Evolutionary conservation across 2,329 filamentous ascomycete genomes (phyloP).

Genomic region (Aspergillus ustus): DNA sequence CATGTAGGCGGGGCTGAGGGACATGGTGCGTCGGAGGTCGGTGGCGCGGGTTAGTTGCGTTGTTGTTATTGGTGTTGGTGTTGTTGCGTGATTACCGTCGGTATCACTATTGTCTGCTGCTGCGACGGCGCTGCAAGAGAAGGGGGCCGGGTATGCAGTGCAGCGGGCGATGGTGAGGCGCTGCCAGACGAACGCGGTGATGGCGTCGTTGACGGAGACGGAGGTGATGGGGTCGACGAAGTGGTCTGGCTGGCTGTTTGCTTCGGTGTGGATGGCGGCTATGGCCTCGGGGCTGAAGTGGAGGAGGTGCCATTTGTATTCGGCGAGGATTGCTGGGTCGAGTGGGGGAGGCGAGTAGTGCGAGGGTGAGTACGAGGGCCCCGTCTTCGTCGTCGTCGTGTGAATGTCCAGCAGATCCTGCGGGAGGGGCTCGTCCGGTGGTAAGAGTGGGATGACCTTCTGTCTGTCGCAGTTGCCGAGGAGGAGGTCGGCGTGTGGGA

Average conservation of each 20-base stretch:
- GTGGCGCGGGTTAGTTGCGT: slow-evolving; percentile 25
- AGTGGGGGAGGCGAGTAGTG: background rate
- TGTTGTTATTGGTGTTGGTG: too few relatives aligned
- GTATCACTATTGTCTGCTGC: too few relatives aligned
- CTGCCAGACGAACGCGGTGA: slow-evolving; percentile 29
- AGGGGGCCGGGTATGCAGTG: background rate
- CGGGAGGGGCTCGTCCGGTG: slow-evolving; percentile 13
- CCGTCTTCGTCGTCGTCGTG: too few relatives aligned
- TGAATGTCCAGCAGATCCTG: slow-evolving; percentile 22
- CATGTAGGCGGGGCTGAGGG: slow-evolving; percentile 23
- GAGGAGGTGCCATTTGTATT: slow-evolving; percentile 20
- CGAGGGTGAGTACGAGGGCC: too few relatives aligned
- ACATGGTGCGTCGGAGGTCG: slow-evolving; percentile 24
- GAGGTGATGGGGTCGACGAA: slow-evolving; percentile 1
- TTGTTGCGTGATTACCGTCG: too few relatives aligned
- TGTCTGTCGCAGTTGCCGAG: slow-evolving; percentile 27
- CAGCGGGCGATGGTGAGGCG: slow-evolving; percentile 18
- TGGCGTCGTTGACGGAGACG: slow-evolving; percentile 27
- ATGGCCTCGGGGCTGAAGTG: slow-evolving; percentile 14
- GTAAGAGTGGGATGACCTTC: slow-evolving; percentile 22
- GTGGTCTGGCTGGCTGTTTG: slow-evolving; percentile 1
- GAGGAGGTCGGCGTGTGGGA: slow-evolving; percentile 17
- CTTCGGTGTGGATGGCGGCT: slow-evolving; percentile 9
- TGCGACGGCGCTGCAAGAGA: background rate
- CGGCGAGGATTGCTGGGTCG: background rate